These are phyloP conservation scores for Mycena olivaceomarginata DNA, from an alignment of 768 basidiomycete genomes.

Conservation along the genomic window DNA sequence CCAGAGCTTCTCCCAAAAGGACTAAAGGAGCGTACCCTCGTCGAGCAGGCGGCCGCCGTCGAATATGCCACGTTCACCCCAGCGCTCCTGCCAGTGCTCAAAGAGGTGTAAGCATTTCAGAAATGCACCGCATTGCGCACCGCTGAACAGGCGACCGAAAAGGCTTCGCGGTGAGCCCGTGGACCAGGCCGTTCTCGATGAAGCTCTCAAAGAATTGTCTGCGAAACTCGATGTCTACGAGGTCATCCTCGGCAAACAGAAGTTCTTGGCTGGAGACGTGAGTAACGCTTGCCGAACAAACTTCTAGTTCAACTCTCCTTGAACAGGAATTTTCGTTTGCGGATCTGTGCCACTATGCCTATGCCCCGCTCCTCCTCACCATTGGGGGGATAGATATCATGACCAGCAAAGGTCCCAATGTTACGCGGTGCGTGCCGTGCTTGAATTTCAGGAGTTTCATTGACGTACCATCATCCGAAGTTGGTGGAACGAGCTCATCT, in stretches of 20 bases:
- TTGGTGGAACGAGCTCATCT: constrained; percentile 11
- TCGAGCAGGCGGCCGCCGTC: constrained; percentile 19
- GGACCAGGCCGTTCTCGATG: constrained; percentile 50
- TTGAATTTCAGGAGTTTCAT: not conserved
- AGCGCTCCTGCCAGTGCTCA: not conserved
- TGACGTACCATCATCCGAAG: not conserved
- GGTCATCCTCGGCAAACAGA: constrained; percentile 68
- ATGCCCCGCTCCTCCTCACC: not conserved
- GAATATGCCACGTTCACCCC: constrained; percentile 12
- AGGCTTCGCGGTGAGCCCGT: not conserved
- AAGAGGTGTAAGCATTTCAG: not conserved
- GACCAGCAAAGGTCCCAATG: constrained; percentile 16
- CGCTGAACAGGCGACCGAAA: not conserved
- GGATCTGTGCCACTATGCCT: constrained; percentile 14
- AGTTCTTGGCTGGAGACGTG: constrained; percentile 58
- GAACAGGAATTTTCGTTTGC: constrained; percentile 12
- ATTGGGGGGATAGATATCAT: not conserved
- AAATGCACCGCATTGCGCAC: not conserved
- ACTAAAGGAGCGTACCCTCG: not conserved
- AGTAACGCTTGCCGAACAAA: not conserved
- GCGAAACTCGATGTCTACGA: constrained; percentile 72
- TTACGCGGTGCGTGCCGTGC: not conserved
- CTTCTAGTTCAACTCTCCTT: not conserved
- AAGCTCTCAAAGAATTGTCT: constrained; percentile 53
- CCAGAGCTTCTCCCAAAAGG: constrained; percentile 10